Percentiles rank a stretch among this genome's conserved stretches.
These are phyloP conservation scores for Conticribra guillardii DNA, from an alignment of 108 stramenopile species.

Conservation along the genomic window DNA sequence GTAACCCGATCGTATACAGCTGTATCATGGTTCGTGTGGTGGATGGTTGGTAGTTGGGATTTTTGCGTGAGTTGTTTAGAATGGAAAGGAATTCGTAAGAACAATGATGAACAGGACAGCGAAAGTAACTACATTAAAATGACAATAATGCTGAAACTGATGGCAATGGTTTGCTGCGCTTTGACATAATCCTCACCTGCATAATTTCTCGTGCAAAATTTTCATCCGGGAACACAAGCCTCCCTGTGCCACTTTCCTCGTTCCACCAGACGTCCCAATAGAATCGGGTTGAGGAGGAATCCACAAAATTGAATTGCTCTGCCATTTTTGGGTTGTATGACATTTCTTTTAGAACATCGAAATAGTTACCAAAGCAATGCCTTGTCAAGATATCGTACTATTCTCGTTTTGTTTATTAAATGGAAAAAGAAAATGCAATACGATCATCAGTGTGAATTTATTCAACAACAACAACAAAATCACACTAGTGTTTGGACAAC, in stretches of 20 bases:
- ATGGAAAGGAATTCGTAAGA: no score
- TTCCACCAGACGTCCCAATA: slow-evolving; percentile 15
- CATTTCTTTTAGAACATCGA: slow-evolving; percentile 58
- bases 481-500: neutral
- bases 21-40: no score
- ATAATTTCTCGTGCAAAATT: no score
- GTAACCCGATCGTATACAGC: slow-evolving; percentile 54
- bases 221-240: no score
- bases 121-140: neutral
- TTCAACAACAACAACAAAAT: neutral
- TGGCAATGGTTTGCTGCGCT: no score
- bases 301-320: slow-evolving; percentile 55
- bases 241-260: neutral
- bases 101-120: neutral
- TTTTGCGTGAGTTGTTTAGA: no score
- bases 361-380: slow-evolving; percentile 69
- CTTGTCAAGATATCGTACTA: slow-evolving; percentile 68
- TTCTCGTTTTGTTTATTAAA: slow-evolving; percentile 30
- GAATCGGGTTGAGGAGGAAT: slow-evolving; percentile 35
- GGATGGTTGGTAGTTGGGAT: no score
- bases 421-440: neutral
- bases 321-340: slow-evolving; percentile 60
- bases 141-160: neutral
- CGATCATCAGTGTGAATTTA: neutral
- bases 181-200: no score